phyloP scores from a whole-genome alignment of 139 green algal species.

The Pleodorina starrii region DNA sequence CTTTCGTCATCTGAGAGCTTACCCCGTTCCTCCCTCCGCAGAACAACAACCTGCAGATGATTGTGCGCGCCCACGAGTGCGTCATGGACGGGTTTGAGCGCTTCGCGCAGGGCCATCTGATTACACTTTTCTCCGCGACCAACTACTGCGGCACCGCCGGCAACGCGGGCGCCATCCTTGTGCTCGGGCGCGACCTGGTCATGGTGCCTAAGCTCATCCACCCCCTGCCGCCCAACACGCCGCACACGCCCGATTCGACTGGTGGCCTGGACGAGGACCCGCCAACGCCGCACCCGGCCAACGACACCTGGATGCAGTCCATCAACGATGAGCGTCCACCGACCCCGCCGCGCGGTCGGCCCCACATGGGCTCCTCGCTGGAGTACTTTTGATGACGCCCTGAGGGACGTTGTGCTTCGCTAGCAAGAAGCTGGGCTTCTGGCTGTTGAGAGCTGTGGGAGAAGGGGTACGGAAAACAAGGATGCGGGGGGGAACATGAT shows the following conservation, averaged over 20 bases:
- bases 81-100: constrained; percentile 99
- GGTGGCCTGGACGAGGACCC: constrained; percentile 60
- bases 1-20: no score
- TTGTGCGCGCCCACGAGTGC: constrained; percentile 99
- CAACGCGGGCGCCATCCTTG: constrained; percentile 97
- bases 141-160: constrained; percentile 99
- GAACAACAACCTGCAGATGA: constrained; percentile 98
- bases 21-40: constrained; percentile 46
- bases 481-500: no score
- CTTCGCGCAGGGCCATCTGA: constrained; percentile 96
- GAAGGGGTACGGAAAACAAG: no score
- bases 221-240: constrained; percentile 92
- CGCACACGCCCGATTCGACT: constrained; percentile 72
- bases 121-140: constrained; percentile 98
- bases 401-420: no score
- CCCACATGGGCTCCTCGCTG: constrained; percentile 71
- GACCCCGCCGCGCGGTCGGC: constrained; percentile 89
- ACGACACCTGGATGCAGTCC: constrained; percentile 78
- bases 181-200: constrained; percentile 95
- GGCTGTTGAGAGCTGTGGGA: no score
- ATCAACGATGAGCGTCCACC: constrained; percentile 95
- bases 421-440: no score
- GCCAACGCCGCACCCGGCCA: constrained; percentile 5
- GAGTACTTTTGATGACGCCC: constrained; percentile 80
- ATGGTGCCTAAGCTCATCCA: constrained; percentile 99